Evolutionary conservation across 2,329 filamentous ascomycete genomes (phyloP).

Genomic region (Xylogone sp.): DNA sequence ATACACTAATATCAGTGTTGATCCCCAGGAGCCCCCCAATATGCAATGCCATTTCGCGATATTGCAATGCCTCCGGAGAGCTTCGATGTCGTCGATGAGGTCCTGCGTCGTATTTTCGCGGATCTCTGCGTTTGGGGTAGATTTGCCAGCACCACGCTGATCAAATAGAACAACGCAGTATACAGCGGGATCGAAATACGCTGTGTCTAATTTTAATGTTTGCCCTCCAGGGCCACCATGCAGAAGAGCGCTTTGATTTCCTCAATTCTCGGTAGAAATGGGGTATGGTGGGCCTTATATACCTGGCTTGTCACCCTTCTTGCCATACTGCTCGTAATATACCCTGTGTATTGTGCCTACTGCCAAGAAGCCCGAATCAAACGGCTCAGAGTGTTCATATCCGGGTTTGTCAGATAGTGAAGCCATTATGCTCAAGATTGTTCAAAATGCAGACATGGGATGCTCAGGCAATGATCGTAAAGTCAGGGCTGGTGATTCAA

Average conservation of each 20-base stretch:
- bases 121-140: slow-evolving; percentile 35
- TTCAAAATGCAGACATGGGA: too few relatives aligned
- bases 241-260: slow-evolving; percentile 35
- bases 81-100: slow-evolving; percentile 41
- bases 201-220: slow-evolving; percentile 29
- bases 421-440: slow-evolving; percentile 5
- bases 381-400: slow-evolving; percentile 30
- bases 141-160: slow-evolving; percentile 42
- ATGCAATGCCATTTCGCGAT: slow-evolving; percentile 41
- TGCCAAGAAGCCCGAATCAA: slow-evolving; percentile 27
- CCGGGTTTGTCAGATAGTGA: slow-evolving; percentile 8
- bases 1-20: slow-evolving; percentile 40
- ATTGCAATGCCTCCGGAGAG: slow-evolving; percentile 35
- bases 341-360: slow-evolving; percentile 32
- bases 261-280: too few relatives aligned
- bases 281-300: too few relatives aligned
- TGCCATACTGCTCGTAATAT: slow-evolving; percentile 36
- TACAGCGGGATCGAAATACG: slow-evolving; percentile 38
- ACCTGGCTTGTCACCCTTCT: slow-evolving; percentile 34
- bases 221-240: slow-evolving; percentile 38
- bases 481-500: too few relatives aligned
- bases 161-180: slow-evolving; percentile 44
- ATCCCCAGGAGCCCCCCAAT: slow-evolving; percentile 46
- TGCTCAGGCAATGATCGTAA: too few relatives aligned
- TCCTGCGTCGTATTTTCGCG: slow-evolving; percentile 41